These are phyloP conservation scores for Prunus padus DNA, from an alignment of 306 rosid genomes.

Conservation along the genomic window DNA sequence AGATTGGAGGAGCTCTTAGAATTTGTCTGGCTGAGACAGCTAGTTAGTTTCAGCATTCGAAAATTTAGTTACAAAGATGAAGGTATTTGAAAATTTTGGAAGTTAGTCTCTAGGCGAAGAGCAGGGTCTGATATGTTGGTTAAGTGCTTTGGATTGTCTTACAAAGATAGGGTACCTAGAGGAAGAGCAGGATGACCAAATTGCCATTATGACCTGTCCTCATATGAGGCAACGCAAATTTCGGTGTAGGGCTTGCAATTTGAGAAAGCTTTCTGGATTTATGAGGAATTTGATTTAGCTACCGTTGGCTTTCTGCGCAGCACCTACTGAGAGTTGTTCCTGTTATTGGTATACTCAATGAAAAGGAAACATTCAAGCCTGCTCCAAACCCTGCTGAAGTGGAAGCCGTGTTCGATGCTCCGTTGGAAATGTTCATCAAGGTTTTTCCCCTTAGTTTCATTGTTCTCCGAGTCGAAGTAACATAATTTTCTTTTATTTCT, in stretches of 20 bases:
- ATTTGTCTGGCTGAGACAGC: background rate
- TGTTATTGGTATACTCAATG: conserved; percentile 75
- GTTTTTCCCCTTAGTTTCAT: conserved; percentile 32
- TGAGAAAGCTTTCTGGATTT: background rate
- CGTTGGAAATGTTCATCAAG: conserved; percentile 95
- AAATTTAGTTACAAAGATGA: background rate
- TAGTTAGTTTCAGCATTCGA: background rate
- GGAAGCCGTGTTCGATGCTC: conserved; percentile 85
- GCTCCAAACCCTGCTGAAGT: conserved; percentile 78
- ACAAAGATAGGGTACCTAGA: background rate
- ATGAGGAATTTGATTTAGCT: background rate
- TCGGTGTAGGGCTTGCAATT: background rate
- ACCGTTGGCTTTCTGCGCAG: conserved; percentile 40
- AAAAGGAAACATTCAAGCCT: conserved; percentile 72
- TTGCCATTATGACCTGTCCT: too few relatives aligned
- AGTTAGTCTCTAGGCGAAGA: background rate
- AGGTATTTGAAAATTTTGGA: background rate
- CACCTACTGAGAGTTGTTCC: conserved; percentile 90
- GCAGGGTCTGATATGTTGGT: background rate
- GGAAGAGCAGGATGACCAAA: background rate
- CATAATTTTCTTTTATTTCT: background rate
- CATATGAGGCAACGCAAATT: background rate
- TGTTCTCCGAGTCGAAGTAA: background rate
- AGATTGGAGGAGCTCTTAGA: background rate
- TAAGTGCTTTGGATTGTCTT: background rate